A percentile compares a stretch with the other conserved stretches of the same genome.
These are phyloP conservation scores for Blastobotrys proliferans DNA, from an alignment of 1,139 yeast species.

Conservation along the genomic window DNA sequence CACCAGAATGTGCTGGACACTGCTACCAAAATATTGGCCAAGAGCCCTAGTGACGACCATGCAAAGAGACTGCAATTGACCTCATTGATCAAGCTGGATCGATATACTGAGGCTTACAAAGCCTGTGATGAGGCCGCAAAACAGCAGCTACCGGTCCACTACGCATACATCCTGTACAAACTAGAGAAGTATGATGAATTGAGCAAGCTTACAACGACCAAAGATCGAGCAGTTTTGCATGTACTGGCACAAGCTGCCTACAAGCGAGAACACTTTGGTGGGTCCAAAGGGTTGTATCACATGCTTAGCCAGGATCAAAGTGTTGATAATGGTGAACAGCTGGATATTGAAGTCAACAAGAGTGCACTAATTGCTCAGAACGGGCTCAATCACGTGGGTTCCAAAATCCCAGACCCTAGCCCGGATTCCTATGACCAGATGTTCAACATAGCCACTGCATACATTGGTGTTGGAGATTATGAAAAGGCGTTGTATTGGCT, in stretches of 20 bases:
- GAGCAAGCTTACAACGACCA: conserved; percentile 28
- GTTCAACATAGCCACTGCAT: conserved; percentile 66
- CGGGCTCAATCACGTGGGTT: conserved; percentile 15
- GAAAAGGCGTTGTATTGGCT: conserved; percentile 46
- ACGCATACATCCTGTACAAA: conserved; percentile 69
- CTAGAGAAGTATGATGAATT: conserved; percentile 48
- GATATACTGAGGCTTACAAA: conserved; percentile 53
- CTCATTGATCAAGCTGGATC: conserved; percentile 69
- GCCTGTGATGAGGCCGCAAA: conserved; percentile 27
- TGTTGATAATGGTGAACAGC: conserved; percentile 31
- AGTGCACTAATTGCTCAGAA: conserved; percentile 63
- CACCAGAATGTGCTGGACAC: conserved; percentile 46
- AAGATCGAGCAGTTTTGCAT: conserved; percentile 57
- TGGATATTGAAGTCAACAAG: conserved; percentile 67
- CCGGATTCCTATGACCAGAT: conserved; percentile 49
- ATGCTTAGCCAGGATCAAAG: conserved; percentile 35
- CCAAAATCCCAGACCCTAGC: conserved; percentile 15
- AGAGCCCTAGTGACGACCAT: conserved; percentile 44
- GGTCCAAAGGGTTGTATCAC: conserved; percentile 55
- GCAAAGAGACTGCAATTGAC: conserved; percentile 62
- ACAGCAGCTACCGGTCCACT: conserved; percentile 40
- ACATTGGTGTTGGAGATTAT: conserved; percentile 45
- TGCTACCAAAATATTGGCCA: conserved; percentile 42
- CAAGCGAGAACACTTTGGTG: conserved; percentile 53
- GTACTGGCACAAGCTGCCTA: conserved; percentile 80